phyloP scores from a whole-genome alignment of 2,329 filamentous ascomycete species.

The Cladophialophora chaetospira region DNA sequence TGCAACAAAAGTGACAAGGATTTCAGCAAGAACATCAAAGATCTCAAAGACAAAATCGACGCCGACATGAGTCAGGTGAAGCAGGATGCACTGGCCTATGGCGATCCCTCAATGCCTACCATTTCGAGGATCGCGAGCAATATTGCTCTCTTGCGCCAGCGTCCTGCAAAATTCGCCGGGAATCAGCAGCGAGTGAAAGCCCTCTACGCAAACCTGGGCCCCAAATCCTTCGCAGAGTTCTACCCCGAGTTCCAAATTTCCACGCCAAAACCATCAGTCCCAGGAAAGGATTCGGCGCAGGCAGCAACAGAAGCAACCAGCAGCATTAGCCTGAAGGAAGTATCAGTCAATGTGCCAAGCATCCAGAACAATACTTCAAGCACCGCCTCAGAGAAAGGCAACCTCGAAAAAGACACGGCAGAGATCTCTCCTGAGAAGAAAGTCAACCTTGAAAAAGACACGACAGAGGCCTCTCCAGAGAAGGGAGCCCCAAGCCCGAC shows the following conservation, averaged over 20 bases:
- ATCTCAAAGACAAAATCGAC: constrained; percentile 9
- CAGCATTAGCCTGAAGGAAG: constrained; percentile 13
- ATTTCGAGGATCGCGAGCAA: constrained; percentile 12
- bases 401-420: constrained; percentile 3
- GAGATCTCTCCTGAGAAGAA: not conserved
- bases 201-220: not conserved
- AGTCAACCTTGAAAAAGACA: not conserved
- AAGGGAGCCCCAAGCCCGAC: not conserved
- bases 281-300: not conserved
- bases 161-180: constrained; percentile 1
- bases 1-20: constrained; percentile 9
- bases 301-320: not conserved
- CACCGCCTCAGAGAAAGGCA: constrained; percentile 7
- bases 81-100: too few relatives aligned
- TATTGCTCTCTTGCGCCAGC: not conserved
- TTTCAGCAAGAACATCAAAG: constrained; percentile 3
- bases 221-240: constrained; percentile 1
- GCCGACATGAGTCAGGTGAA: not conserved
- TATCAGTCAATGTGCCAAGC: constrained; percentile 18
- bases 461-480: not conserved
- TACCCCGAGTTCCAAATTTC: not conserved
- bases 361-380: constrained; percentile 18
- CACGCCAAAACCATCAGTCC: not conserved
- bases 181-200: constrained; percentile 9
- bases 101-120: too few relatives aligned